Conservation (phyloP, 108 stramenopile species). For the Conticribra weissflogii region DNA sequence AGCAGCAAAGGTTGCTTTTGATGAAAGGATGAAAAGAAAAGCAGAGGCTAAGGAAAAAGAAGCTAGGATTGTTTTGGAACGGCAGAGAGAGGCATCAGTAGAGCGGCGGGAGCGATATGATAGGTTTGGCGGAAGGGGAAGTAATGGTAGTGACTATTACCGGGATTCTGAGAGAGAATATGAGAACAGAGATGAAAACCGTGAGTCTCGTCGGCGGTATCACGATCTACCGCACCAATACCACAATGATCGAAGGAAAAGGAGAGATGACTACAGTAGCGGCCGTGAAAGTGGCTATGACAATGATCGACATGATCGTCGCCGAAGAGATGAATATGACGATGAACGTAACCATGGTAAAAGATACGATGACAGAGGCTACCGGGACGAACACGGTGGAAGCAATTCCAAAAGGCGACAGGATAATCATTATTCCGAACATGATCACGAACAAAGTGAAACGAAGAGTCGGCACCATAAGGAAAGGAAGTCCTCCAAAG, state of each 20-base stretch:
- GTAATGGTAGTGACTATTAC: conserved; percentile 7
- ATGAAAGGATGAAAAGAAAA: conserved; percentile 46
- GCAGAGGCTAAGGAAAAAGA: conserved; percentile 24
- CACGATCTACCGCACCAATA: too few species aligned
- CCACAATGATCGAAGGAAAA: not conserved
- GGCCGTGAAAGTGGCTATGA: not conserved
- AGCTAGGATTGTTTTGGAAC: conserved; percentile 14
- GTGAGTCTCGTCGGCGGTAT: too few species aligned
- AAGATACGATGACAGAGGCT: conserved; percentile 27
- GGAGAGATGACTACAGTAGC: not conserved
- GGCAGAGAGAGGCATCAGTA: conserved; percentile 4
- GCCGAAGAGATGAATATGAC: not conserved
- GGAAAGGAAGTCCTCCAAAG: conserved; percentile 19
- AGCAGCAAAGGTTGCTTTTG: conserved; percentile 48
- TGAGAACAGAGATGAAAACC: conserved; percentile 24
- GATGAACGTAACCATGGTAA: conserved; percentile 16
- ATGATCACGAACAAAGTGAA: not conserved
- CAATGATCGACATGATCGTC: not conserved
- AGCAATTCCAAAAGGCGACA: not conserved
- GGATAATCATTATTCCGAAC: conserved; percentile 7
- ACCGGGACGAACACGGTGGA: conserved; percentile 13
- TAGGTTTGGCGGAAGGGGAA: not conserved
- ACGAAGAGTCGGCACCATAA: conserved; percentile 1
- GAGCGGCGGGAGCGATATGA: not conserved
- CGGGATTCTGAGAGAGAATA: not conserved